phyloP scores from a whole-genome alignment of 192 early-diverging fungal species.

The Backusella parvicylindrica region DNA sequence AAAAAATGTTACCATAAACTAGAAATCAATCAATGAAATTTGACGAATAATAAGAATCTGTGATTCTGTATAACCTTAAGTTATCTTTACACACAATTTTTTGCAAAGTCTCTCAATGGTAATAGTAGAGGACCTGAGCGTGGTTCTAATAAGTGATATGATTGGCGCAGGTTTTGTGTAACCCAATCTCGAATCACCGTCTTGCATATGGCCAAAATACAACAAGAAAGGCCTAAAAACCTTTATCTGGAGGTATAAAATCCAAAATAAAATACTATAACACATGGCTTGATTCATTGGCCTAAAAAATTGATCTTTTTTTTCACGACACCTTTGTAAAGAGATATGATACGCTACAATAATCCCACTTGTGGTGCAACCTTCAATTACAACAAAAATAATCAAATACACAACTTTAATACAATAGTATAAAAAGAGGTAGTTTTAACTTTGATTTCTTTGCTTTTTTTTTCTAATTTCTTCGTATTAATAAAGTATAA shows the following conservation, averaged over 20 bases:
- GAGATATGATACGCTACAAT: neutral
- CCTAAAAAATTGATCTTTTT: neutral
- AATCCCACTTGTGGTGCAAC: neutral
- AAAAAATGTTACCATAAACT: neutral
- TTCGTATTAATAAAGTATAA: neutral
- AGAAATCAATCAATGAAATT: neutral
- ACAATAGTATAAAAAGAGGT: neutral
- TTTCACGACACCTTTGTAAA: neutral
- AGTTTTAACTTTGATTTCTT: neutral
- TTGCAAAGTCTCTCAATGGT: neutral
- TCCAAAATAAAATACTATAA: neutral
- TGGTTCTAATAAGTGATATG: neutral
- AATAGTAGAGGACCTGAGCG: neutral
- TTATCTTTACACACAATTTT: neutral
- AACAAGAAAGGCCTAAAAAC: slow-evolving; percentile 1
- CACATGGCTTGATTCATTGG: neutral
- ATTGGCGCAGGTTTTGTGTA: neutral
- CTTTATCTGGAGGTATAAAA: neutral
- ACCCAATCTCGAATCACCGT: neutral
- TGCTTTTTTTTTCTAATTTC: neutral
- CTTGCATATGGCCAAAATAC: neutral
- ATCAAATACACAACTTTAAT: neutral
- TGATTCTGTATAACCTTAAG: neutral
- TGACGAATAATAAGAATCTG: neutral
- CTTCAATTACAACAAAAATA: neutral